A percentile compares a stretch with the other conserved stretches of the same genome.
Conservation (phyloP, 352 stramenopile species). For the Globisporangium radiosum region DNA sequence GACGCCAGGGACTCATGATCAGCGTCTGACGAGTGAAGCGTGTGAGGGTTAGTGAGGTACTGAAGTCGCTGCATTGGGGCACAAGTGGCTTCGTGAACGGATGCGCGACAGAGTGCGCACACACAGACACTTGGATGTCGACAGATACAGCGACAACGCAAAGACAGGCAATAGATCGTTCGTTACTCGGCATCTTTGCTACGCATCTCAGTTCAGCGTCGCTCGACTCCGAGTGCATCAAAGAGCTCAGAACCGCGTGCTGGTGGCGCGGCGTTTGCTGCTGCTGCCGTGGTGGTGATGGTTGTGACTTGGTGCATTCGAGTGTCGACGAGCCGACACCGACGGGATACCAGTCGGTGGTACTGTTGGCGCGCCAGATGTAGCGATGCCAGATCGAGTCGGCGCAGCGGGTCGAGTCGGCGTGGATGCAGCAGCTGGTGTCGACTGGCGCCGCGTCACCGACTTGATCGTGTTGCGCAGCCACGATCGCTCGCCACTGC, state of each 20-base stretch:
- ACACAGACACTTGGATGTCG: no score
- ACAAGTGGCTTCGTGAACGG: neutral
- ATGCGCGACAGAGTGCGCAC: neutral
- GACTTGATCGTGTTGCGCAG: conserved; percentile 7
- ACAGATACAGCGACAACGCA: no score
- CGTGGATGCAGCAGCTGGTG: neutral
- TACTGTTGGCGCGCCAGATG: neutral
- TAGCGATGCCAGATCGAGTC: neutral
- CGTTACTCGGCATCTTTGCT: no score
- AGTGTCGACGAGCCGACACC: conserved; percentile 3
- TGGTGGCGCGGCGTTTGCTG: conserved; percentile 9
- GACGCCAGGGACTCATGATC: conserved; percentile 3
- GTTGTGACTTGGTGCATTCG: neutral
- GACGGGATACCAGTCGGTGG: conserved; percentile 3
- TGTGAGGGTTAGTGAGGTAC: neutral
- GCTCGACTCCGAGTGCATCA: neutral
- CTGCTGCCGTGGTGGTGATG: neutral
- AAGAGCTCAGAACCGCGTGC: conserved; percentile 7
- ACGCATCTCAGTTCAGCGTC: no score
- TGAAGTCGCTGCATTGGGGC: no score
- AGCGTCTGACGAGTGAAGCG: neutral
- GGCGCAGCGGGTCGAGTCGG: neutral
- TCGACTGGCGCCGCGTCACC: conserved; percentile 3
- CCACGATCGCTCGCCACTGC: conserved; percentile 4
- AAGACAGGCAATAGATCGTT: no score